phyloP scores from a whole-genome alignment of 495 filamentous ascomycete genomes.

The Aspergillus nidulans region DNA sequence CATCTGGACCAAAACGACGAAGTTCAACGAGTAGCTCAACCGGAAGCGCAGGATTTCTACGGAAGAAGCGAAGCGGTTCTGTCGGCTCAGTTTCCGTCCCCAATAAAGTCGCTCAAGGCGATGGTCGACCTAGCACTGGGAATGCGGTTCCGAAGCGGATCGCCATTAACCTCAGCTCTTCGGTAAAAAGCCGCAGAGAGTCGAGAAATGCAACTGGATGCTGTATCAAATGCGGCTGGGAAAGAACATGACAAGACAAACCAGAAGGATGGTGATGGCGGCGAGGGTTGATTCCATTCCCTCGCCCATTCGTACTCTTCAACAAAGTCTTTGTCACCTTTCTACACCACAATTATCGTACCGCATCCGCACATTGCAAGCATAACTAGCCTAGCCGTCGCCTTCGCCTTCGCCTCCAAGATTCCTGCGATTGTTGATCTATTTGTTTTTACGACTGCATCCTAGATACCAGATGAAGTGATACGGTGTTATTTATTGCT shows the following conservation, averaged over 20 bases:
- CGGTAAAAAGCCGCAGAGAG: conserved; percentile 19
- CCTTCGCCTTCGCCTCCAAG: background rate
- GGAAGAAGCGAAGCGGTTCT: conserved; percentile 40
- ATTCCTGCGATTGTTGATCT: background rate
- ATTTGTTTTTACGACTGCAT: conserved; percentile 25
- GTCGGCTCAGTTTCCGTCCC: conserved; percentile 25
- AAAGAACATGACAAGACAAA: conserved; percentile 44
- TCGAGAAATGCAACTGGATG: conserved; percentile 10
- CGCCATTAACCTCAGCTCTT: conserved; percentile 42
- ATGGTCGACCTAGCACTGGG: conserved; percentile 21
- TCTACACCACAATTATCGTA: no score
- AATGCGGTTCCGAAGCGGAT: conserved; percentile 45
- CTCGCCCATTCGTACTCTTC: background rate
- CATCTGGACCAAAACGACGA: conserved; percentile 60
- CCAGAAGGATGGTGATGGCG: conserved; percentile 25
- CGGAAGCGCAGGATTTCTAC: conserved; percentile 30
- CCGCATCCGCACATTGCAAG: conserved; percentile 1
- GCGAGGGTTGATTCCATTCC: conserved; percentile 18
- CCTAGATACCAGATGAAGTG: conserved; percentile 41
- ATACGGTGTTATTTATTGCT: conserved; percentile 11
- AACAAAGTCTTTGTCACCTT: no score
- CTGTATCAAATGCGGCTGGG: conserved; percentile 15
- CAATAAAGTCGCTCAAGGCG: conserved; percentile 29
- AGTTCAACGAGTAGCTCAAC: conserved; percentile 43
- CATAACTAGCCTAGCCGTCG: background rate